Evolutionary conservation across 2,329 filamentous ascomycete species (phyloP).

Genomic region (Paraconiothyrium brasiliense): DNA sequence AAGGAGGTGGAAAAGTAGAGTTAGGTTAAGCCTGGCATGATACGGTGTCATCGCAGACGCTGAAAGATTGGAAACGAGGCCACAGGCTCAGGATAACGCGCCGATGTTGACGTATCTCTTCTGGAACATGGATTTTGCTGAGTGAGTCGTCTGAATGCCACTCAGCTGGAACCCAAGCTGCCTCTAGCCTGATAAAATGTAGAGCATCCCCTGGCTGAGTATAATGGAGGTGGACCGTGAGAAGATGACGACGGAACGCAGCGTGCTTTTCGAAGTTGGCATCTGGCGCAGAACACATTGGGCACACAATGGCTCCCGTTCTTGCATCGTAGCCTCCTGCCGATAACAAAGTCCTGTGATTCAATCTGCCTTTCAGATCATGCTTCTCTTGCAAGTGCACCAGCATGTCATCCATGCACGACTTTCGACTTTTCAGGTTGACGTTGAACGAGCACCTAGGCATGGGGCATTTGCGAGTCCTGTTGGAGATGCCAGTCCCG

Average conservation of each 20-base stretch:
- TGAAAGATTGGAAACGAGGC: too few relatives aligned
- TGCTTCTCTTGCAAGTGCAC: constrained; percentile 19
- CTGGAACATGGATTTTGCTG: background rate
- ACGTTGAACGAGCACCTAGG: background rate
- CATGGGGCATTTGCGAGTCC: constrained; percentile 8
- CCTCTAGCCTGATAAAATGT: background rate
- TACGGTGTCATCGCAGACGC: too few relatives aligned
- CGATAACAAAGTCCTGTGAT: background rate
- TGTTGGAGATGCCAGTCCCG: background rate
- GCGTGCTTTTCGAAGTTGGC: constrained; percentile 7
- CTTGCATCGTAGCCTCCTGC: constrained; percentile 21
- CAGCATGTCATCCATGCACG: constrained; percentile 13
- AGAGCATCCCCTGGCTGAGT: background rate
- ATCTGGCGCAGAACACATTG: constrained; percentile 15
- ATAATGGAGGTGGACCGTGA: constrained; percentile 7
- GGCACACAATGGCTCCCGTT: constrained; percentile 16
- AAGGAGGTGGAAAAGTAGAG: too few relatives aligned
- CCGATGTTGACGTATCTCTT: constrained; percentile 22
- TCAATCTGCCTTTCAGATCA: constrained; percentile 13
- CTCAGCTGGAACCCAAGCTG: background rate
- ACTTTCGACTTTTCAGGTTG: too few relatives aligned
- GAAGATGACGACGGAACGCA: constrained; percentile 19
- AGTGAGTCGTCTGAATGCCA: too few relatives aligned
- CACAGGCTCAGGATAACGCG: constrained; percentile 22
- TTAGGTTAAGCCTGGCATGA: too few relatives aligned